Conservation (phyloP, 352 stramenopile species). For the Globisporangium middletonii region DNA sequence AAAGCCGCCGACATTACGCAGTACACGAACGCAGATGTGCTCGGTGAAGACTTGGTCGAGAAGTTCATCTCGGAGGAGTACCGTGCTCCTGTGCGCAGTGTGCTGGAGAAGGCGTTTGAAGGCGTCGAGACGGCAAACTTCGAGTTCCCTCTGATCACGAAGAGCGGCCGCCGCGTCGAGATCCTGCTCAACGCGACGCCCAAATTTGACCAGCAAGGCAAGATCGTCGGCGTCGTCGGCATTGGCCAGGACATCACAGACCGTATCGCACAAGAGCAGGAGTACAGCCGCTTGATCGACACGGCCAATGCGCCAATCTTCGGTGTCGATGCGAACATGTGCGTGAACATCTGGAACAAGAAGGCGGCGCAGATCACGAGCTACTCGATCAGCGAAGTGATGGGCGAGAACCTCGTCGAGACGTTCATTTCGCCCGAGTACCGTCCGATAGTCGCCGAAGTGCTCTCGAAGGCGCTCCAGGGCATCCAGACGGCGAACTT, state of each 20-base stretch:
- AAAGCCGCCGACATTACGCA: constrained; percentile 62
- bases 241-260: constrained; percentile 64
- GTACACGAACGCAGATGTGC: constrained; percentile 63
- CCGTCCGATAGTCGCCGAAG: constrained; percentile 54
- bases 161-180: constrained; percentile 51
- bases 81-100: constrained; percentile 21
- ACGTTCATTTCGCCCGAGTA: constrained; percentile 82
- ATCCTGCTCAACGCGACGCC: constrained; percentile 74
- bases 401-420: constrained; percentile 78
- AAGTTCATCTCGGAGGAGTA: constrained; percentile 57
- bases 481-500: constrained; percentile 86
- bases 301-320: constrained; percentile 70
- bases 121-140: constrained; percentile 48
- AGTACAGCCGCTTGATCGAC: constrained; percentile 54
- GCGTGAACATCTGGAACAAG: constrained; percentile 88
- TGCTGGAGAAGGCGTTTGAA: constrained; percentile 34
- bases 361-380: constrained; percentile 88
- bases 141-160: constrained; percentile 73
- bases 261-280: constrained; percentile 29
- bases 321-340: constrained; percentile 50
- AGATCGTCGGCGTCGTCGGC: constrained; percentile 62
- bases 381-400: constrained; percentile 81
- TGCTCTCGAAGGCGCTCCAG: constrained; percentile 65
- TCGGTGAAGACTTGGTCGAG: constrained; percentile 53
- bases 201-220: constrained; percentile 47